phyloP scores from a whole-genome alignment of 1,139 yeast species.

The Candida anutae region DNA sequence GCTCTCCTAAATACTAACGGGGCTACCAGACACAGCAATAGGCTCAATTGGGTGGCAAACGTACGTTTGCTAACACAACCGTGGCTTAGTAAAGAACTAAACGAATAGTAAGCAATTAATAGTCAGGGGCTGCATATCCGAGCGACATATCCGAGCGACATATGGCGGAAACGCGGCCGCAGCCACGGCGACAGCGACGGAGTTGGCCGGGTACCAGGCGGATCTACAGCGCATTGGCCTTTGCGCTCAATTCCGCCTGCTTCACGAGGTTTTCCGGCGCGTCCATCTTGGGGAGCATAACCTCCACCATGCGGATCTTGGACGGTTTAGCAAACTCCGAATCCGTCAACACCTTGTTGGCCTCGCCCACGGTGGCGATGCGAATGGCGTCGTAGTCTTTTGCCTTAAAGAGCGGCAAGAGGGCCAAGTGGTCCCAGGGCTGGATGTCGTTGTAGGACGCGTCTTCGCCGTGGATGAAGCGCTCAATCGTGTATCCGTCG shows the following conservation, averaged over 20 bases:
- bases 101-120: no score
- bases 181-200: no score
- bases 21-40: no score
- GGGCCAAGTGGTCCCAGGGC: conserved; percentile 29
- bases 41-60: no score
- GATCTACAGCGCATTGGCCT: conserved; percentile 36
- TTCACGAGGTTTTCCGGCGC: conserved; percentile 34
- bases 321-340: conserved; percentile 19
- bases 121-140: no score
- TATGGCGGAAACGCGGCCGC: no score
- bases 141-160: no score
- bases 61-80: no score
- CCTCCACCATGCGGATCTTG: conserved; percentile 28
- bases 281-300: conserved; percentile 29
- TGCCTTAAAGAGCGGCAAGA: conserved; percentile 25
- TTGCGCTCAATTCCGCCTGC: conserved; percentile 75
- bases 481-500: conserved; percentile 33
- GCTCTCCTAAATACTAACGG: no score
- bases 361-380: conserved; percentile 20
- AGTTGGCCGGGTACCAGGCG: no score
- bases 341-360: conserved; percentile 19
- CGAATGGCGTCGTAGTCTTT: conserved; percentile 18
- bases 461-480: conserved; percentile 29
- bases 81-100: no score
- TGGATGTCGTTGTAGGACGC: conserved; percentile 32